These are phyloP conservation scores for Botryotinia convoluta DNA, from an alignment of 2,329 filamentous ascomycete genomes.

Conservation along the genomic window DNA sequence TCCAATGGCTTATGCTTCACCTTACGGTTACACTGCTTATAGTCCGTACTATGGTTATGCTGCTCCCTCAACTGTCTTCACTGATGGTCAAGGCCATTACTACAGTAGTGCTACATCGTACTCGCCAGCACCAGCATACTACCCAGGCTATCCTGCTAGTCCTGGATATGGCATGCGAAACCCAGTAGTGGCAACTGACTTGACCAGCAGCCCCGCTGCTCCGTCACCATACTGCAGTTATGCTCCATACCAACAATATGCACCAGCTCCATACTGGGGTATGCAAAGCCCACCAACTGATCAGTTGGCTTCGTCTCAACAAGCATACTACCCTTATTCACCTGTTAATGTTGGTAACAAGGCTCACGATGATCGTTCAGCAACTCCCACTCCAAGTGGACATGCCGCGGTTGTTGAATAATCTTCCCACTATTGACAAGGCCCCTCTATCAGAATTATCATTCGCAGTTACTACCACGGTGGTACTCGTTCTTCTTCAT, in stretches of 20 bases:
- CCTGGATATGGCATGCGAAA: constrained; percentile 22
- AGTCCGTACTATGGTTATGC: constrained; percentile 23
- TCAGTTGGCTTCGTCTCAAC: constrained; percentile 16
- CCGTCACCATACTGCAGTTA: constrained; percentile 24
- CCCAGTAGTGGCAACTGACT: constrained; percentile 11
- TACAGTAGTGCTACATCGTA: constrained; percentile 21
- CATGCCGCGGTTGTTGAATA: constrained; percentile 24
- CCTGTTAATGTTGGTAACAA: constrained; percentile 15
- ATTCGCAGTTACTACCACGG: not conserved
- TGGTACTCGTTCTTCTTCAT: not conserved
- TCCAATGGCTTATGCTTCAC: constrained; percentile 24
- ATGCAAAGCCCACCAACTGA: constrained; percentile 21
- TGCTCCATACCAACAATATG: constrained; percentile 25
- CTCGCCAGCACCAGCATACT: constrained; percentile 24
- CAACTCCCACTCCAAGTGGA: constrained; percentile 32
- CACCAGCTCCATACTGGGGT: constrained; percentile 23
- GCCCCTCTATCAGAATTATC: not conserved
- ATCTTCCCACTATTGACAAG: constrained; percentile 25
- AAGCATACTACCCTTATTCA: constrained; percentile 22
- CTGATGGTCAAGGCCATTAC: constrained; percentile 29
- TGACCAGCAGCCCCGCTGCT: constrained; percentile 24
- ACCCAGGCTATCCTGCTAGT: constrained; percentile 25
- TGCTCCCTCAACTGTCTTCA: constrained; percentile 20
- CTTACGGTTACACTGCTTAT: constrained; percentile 22
- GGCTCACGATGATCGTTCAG: constrained; percentile 29